These are phyloP conservation scores for Diaporthe australafricana DNA, from an alignment of 2,329 filamentous ascomycete genomes.

Conservation along the genomic window DNA sequence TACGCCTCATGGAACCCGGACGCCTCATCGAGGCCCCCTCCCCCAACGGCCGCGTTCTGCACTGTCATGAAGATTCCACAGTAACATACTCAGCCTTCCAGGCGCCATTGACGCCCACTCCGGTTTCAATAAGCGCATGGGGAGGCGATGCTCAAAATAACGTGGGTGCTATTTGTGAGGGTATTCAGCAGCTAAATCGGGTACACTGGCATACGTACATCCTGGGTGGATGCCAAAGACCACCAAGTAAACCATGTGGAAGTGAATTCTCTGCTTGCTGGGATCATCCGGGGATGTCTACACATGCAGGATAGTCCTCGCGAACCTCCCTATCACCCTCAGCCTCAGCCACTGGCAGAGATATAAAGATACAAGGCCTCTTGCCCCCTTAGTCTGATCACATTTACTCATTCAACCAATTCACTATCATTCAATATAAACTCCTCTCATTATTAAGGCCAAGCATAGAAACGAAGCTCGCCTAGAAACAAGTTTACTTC, in stretches of 20 bases:
- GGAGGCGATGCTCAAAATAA: not conserved
- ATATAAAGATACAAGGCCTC: not conserved
- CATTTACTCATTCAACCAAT: not conserved
- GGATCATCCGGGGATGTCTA: not conserved
- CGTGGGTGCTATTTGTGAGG: not conserved
- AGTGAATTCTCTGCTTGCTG: not conserved
- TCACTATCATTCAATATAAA: not conserved
- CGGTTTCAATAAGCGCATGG: not conserved
- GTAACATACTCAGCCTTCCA: not conserved
- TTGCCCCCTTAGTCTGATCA: not conserved
- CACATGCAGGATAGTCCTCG: not conserved
- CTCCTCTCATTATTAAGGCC: not conserved
- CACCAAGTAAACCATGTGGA: not conserved
- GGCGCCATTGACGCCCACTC: not conserved
- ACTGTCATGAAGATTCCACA: not conserved
- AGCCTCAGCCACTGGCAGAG: not conserved
- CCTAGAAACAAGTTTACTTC: not conserved
- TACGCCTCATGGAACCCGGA: constrained; percentile 2
- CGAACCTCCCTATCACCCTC: not conserved
- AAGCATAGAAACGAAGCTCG: constrained; percentile 1
- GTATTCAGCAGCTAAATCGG: not conserved
- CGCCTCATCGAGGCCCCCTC: constrained; percentile 15
- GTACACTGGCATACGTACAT: constrained; percentile 1
- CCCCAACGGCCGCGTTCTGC: not conserved
- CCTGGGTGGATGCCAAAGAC: not conserved